Evolutionary conservation across 192 early-diverging fungal species (phyloP).

Genomic region (Podila epigama): DNA sequence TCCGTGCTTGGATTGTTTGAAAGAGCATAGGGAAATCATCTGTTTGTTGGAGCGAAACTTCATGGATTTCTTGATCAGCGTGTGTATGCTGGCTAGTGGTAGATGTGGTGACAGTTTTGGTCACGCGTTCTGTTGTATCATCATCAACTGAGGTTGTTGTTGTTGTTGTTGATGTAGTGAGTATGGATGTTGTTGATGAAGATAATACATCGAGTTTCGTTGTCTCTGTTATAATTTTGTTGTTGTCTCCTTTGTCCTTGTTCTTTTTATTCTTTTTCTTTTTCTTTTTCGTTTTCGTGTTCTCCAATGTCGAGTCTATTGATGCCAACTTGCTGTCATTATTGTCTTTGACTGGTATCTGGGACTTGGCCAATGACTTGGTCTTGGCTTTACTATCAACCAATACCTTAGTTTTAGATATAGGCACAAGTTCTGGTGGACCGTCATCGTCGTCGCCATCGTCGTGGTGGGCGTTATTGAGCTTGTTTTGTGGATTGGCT

Average conservation of each 20-base stretch:
- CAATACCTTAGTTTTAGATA: not conserved
- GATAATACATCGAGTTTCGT: too few relatives aligned
- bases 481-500: not conserved
- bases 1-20: slow-evolving; percentile 17
- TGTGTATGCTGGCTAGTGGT: not conserved
- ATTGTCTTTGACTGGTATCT: too few relatives aligned
- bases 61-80: not conserved
- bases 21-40: slow-evolving; percentile 12
- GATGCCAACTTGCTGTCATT: too few relatives aligned
- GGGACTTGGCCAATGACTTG: not conserved
- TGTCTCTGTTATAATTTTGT: not conserved
- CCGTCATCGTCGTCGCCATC: slow-evolving; percentile 8
- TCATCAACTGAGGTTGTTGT: not conserved
- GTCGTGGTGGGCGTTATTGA: not conserved
- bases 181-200: not conserved
- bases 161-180: not conserved
- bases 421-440: slow-evolving; percentile 24
- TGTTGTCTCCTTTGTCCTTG: not conserved
- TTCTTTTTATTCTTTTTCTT: slow-evolving; percentile 1
- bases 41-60: too few relatives aligned
- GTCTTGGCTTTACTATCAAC: not conserved
- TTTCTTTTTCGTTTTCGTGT: not conserved
- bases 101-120: not conserved
- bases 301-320: too few relatives aligned
- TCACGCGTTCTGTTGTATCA: not conserved